Conservation (phyloP, 2,329 filamentous ascomycete species). For the Fusarium nodosum region DNA sequence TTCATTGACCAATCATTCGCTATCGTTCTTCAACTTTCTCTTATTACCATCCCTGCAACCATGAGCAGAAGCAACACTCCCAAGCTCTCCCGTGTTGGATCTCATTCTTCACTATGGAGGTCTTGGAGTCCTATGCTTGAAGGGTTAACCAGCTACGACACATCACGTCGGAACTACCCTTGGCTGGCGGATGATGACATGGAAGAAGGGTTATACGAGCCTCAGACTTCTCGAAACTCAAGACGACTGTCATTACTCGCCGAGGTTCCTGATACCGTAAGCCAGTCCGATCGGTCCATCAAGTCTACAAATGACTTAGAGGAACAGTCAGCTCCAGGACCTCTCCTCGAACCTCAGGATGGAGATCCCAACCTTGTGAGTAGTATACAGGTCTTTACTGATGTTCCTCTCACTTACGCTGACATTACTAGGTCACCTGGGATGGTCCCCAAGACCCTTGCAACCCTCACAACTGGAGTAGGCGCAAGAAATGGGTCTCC, state of each 20-base stretch:
- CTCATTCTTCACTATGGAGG: slow-evolving; percentile 50
- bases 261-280: slow-evolving; percentile 19
- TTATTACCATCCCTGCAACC: too few species aligned
- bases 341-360: slow-evolving; percentile 6
- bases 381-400: background rate
- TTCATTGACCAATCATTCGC: too few species aligned
- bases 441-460: slow-evolving; percentile 58
- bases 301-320: slow-evolving; percentile 22
- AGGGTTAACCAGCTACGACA: slow-evolving; percentile 49
- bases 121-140: slow-evolving; percentile 48
- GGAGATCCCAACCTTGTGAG: slow-evolving; percentile 45
- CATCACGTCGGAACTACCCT: slow-evolving; percentile 49
- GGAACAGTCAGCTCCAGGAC: slow-evolving; percentile 19
- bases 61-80: slow-evolving; percentile 29
- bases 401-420: background rate
- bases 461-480: slow-evolving; percentile 63
- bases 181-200: slow-evolving; percentile 41
- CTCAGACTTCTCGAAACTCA: slow-evolving; percentile 3
- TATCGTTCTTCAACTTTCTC: too few species aligned
- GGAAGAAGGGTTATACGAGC: background rate
- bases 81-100: slow-evolving; percentile 39
- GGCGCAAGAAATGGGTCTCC: slow-evolving; percentile 53
- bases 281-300: background rate
- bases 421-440: slow-evolving; percentile 56
- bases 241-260: slow-evolving; percentile 27